Evolutionary conservation across 495 filamentous ascomycete species (phyloP).

Genomic region (Sordaria brevicollis): DNA sequence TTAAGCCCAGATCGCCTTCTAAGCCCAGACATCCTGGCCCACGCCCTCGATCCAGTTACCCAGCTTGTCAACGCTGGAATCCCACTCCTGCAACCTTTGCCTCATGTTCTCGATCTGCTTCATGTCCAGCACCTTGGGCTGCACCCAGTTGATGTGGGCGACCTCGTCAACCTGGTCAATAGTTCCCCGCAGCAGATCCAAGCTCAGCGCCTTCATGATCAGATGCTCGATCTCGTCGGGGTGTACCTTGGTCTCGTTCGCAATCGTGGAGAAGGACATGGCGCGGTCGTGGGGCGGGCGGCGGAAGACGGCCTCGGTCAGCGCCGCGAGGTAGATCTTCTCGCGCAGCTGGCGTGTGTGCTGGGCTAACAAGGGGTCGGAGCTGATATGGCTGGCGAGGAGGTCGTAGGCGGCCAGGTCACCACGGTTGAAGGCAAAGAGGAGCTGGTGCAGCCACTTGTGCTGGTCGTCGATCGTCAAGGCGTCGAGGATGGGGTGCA

Average conservation of each 20-base stretch:
- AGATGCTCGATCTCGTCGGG: constrained; percentile 91
- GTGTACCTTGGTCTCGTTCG: constrained; percentile 83
- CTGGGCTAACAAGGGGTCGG: constrained; percentile 66
- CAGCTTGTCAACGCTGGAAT: constrained; percentile 84
- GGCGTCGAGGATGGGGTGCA: constrained; percentile 90
- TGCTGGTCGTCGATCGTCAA: constrained; percentile 49
- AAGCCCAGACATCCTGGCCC: constrained; percentile 85
- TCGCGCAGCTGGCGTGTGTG: constrained; percentile 79
- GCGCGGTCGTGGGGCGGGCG: constrained; percentile 90
- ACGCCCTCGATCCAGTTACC: constrained; percentile 90
- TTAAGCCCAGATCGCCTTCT: constrained; percentile 33
- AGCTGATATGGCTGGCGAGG: constrained; percentile 63
- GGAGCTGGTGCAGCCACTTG: constrained; percentile 80
- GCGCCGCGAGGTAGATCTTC: constrained; percentile 92
- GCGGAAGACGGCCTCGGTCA: constrained; percentile 94
- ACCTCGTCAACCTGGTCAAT: constrained; percentile 96
- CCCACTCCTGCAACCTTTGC: constrained; percentile 80
- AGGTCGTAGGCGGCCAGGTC: constrained; percentile 80
- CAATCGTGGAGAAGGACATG: constrained; percentile 81
- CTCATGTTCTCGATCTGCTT: constrained; percentile 94
- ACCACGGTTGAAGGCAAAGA: constrained; percentile 96
- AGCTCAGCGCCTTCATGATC: constrained; percentile 94
- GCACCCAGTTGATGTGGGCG: constrained; percentile 95
- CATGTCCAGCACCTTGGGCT: constrained; percentile 95
- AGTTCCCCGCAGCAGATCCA: constrained; percentile 79